phyloP scores from a whole-genome alignment of 768 basidiomycete species.

The Lactifluus piperatus region DNA sequence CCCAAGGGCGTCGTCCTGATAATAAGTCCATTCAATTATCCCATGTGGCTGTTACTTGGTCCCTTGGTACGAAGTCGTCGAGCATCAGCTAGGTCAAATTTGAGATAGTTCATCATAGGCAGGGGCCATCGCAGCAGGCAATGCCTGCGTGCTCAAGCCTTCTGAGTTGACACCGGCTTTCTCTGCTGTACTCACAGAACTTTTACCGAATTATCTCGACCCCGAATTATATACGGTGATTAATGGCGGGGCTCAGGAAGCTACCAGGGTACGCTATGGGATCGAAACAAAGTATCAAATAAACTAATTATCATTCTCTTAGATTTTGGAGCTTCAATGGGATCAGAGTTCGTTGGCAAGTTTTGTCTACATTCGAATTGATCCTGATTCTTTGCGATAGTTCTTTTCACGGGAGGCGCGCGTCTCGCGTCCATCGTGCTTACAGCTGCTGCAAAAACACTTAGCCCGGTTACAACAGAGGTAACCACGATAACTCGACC shows the following conservation, averaged over 20 bases:
- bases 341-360: slow-evolving; percentile 39
- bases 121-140: slow-evolving; percentile 35
- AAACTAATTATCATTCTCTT: not conserved
- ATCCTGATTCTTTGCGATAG: slow-evolving; percentile 25
- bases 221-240: slow-evolving; percentile 26
- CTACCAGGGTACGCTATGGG: slow-evolving; percentile 22
- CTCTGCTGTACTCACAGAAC: slow-evolving; percentile 24
- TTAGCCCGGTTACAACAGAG: slow-evolving; percentile 62
- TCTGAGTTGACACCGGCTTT: slow-evolving; percentile 28
- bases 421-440: slow-evolving; percentile 62
- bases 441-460: slow-evolving; percentile 63
- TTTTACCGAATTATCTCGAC: slow-evolving; percentile 29
- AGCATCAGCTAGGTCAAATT: too few relatives aligned
- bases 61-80: slow-evolving; percentile 41
- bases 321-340: slow-evolving; percentile 72
- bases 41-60: slow-evolving; percentile 46
- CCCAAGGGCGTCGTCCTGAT: slow-evolving; percentile 69
- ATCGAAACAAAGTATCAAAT: not conserved
- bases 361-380: slow-evolving; percentile 10
- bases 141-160: slow-evolving; percentile 29
- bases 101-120: slow-evolving; percentile 1
- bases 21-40: slow-evolving; percentile 72
- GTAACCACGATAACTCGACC: slow-evolving; percentile 20
- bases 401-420: slow-evolving; percentile 52
- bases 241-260: slow-evolving; percentile 29